These are phyloP conservation scores for Rutstroemia sp. DNA, from an alignment of 2,329 filamentous ascomycete genomes.

Conservation along the genomic window DNA sequence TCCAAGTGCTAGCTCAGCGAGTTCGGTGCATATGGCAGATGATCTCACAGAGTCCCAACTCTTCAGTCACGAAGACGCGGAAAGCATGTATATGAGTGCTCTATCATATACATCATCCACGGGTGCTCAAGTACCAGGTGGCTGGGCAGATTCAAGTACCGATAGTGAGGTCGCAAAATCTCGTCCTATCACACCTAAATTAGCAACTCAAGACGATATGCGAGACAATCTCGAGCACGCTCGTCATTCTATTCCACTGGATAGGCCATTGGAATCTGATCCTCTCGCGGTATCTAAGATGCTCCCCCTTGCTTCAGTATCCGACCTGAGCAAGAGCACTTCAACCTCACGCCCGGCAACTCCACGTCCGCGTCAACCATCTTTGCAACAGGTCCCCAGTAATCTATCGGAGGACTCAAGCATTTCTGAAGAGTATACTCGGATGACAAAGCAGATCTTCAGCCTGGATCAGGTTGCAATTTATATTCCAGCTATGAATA, in stretches of 20 bases:
- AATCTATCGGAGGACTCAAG: slow-evolving; percentile 22
- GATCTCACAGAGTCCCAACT: slow-evolving; percentile 59
- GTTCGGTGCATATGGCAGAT: slow-evolving; percentile 27
- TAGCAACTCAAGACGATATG: slow-evolving; percentile 2
- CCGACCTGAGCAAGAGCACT: slow-evolving; percentile 5
- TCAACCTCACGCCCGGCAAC: slow-evolving; percentile 4
- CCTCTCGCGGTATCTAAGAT: background rate
- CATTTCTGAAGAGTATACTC: slow-evolving; percentile 21
- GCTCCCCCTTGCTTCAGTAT: slow-evolving; percentile 1
- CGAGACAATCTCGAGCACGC: slow-evolving; percentile 25
- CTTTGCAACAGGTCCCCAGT: slow-evolving; percentile 20
- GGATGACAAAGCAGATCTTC: slow-evolving; percentile 30
- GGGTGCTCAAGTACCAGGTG: slow-evolving; percentile 19
- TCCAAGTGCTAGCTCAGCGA: slow-evolving; percentile 9
- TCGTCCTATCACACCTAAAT: slow-evolving; percentile 17
- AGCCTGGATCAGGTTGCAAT: slow-evolving; percentile 30
- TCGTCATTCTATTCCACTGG: slow-evolving; percentile 6
- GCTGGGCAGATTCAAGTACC: slow-evolving; percentile 20
- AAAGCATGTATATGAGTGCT: slow-evolving; percentile 82
- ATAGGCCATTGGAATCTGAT: background rate
- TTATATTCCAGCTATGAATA: slow-evolving; percentile 24
- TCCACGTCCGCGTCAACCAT: slow-evolving; percentile 5
- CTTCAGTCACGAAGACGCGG: slow-evolving; percentile 72
- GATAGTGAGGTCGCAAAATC: slow-evolving; percentile 13
- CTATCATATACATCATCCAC: slow-evolving; percentile 40